A percentile compares a stretch with the other conserved stretches of the same genome.
Evolutionary conservation across 208 protist species (phyloP).

Genomic region (Trypanosoma cruzi): DNA sequence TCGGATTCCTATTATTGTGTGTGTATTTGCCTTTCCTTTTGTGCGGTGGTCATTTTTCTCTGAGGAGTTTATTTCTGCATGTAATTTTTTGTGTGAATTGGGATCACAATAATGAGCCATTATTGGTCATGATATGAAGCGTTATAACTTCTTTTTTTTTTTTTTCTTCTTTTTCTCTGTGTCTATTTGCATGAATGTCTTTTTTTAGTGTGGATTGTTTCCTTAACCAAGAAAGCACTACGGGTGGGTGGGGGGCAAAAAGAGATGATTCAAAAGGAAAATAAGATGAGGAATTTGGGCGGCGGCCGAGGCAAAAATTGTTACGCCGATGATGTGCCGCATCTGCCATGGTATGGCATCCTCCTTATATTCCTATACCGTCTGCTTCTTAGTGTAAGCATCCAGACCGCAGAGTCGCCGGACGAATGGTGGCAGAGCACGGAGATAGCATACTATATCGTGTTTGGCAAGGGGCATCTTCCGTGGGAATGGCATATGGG

Average conservation of each 20-base stretch:
- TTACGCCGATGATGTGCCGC: not conserved
- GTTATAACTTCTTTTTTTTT: not conserved
- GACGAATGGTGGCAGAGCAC: conserved; percentile 92
- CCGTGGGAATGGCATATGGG: conserved; percentile 84
- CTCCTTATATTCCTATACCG: conserved; percentile 45
- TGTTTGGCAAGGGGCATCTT: conserved; percentile 74
- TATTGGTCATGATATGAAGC: too few relatives aligned
- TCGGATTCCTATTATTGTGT: too few relatives aligned
- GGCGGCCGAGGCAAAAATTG: not conserved
- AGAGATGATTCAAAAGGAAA: not conserved
- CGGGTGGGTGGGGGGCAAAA: too few relatives aligned
- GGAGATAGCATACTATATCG: conserved; percentile 83
- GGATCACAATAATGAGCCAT: too few relatives aligned
- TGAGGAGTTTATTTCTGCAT: too few relatives aligned
- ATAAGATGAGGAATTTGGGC: not conserved
- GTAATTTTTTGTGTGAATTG: not conserved
- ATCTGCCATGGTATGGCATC: conserved; percentile 12
- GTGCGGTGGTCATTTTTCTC: too few relatives aligned
- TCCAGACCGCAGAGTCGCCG: conserved; percentile 60
- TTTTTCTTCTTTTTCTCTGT: not conserved
- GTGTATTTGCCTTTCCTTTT: too few relatives aligned
- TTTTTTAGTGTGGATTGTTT: not conserved
- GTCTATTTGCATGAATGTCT: too few relatives aligned
- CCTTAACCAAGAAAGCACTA: not conserved
- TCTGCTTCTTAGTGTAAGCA: conserved; percentile 44